A percentile compares a stretch with the other conserved stretches of the same genome.
Evolutionary conservation across 225 moss, liverwort and hornwort species (phyloP).

Genomic region (Physcomitrellopsis africana): DNA sequence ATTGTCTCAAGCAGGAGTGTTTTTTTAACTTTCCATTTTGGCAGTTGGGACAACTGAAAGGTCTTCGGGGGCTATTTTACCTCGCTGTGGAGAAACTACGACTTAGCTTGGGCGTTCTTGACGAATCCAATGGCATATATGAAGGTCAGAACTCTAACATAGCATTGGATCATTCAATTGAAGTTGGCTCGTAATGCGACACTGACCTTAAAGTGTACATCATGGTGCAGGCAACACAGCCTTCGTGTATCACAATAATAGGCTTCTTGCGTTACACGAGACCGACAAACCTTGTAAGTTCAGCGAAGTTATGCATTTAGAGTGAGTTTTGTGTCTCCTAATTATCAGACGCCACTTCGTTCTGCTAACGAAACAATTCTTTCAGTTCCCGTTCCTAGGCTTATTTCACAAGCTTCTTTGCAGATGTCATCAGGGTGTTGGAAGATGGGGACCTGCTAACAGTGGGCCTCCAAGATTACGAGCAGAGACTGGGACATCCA

Average conservation of each 20-base stretch:
- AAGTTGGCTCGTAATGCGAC: not conserved
- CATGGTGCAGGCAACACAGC: slow-evolving; percentile 58
- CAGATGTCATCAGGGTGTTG: slow-evolving; percentile 47
- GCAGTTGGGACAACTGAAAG: slow-evolving; percentile 60
- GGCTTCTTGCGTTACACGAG: slow-evolving; percentile 50
- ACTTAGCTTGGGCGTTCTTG: slow-evolving; percentile 43
- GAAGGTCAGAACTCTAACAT: slow-evolving; percentile 22
- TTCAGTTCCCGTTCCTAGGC: not conserved
- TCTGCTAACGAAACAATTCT: not conserved
- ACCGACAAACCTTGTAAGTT: slow-evolving; percentile 36
- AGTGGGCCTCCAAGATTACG: slow-evolving; percentile 19
- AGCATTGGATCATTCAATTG: too few species aligned
- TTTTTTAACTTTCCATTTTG: not conserved
- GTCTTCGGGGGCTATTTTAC: slow-evolving; percentile 36
- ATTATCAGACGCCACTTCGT: not conserved
- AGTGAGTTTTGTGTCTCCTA: not conserved
- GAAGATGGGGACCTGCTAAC: slow-evolving; percentile 29
- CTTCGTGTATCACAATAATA: slow-evolving; percentile 61
- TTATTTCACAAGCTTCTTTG: not conserved
- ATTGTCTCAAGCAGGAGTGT: not conserved
- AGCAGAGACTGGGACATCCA: not conserved
- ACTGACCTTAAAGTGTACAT: not conserved
- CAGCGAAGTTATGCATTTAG: not conserved
- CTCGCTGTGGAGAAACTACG: slow-evolving; percentile 40
- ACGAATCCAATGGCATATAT: slow-evolving; percentile 30